Conservation (phyloP, 768 basidiomycete species). For the Russula brevipes region DNA sequence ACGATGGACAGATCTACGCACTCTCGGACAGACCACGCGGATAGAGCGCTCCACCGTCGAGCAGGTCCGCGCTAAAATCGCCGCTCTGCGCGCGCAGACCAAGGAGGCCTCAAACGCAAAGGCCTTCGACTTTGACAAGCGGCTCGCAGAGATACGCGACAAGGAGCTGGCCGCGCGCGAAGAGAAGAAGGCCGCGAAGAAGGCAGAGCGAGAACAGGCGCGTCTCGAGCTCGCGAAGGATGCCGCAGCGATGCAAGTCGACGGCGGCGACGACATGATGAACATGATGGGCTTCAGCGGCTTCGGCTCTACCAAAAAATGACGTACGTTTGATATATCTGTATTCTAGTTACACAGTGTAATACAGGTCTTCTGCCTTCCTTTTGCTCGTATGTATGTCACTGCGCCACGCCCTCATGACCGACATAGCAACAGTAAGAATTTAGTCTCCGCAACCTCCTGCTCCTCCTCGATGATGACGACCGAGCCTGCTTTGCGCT, state of each 20-base stretch:
- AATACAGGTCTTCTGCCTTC: slow-evolving; percentile 28
- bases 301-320: slow-evolving; percentile 84
- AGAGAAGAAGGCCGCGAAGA: slow-evolving; percentile 74
- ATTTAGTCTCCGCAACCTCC: slow-evolving; percentile 75
- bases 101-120: slow-evolving; percentile 78
- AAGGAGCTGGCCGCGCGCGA: slow-evolving; percentile 63
- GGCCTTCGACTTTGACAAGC: slow-evolving; percentile 90
- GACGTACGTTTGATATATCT: slow-evolving; percentile 28
- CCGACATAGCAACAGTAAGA: slow-evolving; percentile 62
- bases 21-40: slow-evolving; percentile 92
- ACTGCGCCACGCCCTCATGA: slow-evolving; percentile 33
- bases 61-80: slow-evolving; percentile 91
- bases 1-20: slow-evolving; percentile 71
- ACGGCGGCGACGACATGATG: slow-evolving; percentile 62
- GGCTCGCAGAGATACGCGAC: slow-evolving; percentile 74
- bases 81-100: slow-evolving; percentile 79
- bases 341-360: slow-evolving; percentile 32
- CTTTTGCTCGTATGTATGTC: not conserved
- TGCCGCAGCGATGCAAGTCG: slow-evolving; percentile 37
- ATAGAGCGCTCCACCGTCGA: slow-evolving; percentile 85
- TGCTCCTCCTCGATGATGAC: slow-evolving; percentile 82
- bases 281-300: slow-evolving; percentile 89
- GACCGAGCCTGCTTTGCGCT: slow-evolving; percentile 44
- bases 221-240: slow-evolving; percentile 60
- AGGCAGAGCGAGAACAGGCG: slow-evolving; percentile 68